Percentiles rank a stretch among this genome's conserved stretches.
Conservation (phyloP, 2,329 filamentous ascomycete species). For the Cercospora sp. region DNA sequence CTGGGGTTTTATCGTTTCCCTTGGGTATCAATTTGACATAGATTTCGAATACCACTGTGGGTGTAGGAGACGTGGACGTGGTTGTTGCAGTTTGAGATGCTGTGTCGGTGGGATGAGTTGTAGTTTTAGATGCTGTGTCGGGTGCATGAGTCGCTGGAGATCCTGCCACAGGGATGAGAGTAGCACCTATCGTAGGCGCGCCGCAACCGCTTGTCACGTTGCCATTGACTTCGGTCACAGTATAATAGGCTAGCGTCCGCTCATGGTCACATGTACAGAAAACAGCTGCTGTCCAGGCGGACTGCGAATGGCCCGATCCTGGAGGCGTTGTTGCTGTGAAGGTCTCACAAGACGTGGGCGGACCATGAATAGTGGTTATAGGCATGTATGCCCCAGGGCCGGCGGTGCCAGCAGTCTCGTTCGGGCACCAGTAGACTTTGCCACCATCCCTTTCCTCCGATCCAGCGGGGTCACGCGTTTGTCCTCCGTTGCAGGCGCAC, state of each 20-base stretch:
- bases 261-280: background rate
- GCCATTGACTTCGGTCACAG: background rate
- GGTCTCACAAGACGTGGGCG: background rate
- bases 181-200: background rate
- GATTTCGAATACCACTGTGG: background rate
- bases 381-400: background rate
- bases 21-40: background rate
- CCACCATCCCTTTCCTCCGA: background rate
- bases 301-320: background rate
- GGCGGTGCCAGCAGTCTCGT: background rate
- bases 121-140: too few relatives aligned
- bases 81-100: background rate
- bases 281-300: background rate
- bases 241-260: background rate
- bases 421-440: background rate
- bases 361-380: background rate
- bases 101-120: too few relatives aligned
- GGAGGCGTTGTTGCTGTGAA: background rate
- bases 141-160: background rate
- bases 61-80: background rate
- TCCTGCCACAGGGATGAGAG: background rate
- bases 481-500: background rate
- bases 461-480: background rate
- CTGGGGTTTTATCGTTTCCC: background rate
- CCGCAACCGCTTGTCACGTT: background rate